Evolutionary conservation across 768 basidiomycete genomes (phyloP).

Genomic region (Macrolepiota dolichaula): DNA sequence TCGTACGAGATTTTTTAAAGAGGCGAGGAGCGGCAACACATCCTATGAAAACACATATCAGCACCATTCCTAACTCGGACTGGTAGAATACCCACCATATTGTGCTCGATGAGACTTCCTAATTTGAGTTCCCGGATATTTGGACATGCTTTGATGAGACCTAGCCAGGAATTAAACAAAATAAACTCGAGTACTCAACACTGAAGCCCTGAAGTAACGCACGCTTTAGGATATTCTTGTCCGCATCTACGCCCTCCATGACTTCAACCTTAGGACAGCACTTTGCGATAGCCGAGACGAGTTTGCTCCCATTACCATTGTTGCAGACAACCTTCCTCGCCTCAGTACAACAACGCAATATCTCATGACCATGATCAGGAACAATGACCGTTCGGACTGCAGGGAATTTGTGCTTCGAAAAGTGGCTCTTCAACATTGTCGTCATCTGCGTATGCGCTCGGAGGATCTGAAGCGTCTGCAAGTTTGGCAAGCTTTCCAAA

Average conservation of each 20-base stretch:
- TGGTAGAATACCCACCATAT: background rate
- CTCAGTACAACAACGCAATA: slow-evolving; percentile 26
- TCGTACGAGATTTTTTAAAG: background rate
- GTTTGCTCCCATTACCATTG: slow-evolving; percentile 20
- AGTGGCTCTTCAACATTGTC: slow-evolving; percentile 20
- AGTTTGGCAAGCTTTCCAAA: slow-evolving; percentile 23
- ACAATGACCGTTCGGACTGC: slow-evolving; percentile 23
- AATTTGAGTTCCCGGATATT: slow-evolving; percentile 1
- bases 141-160: background rate
- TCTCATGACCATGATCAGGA: slow-evolving; percentile 26
- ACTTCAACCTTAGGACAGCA: slow-evolving; percentile 23
- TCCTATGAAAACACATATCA: background rate
- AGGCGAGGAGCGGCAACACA: background rate
- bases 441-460: slow-evolving; percentile 30
- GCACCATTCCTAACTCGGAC: background rate
- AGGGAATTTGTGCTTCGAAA: slow-evolving; percentile 19
- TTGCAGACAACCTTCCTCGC: slow-evolving; percentile 21
- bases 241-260: slow-evolving; percentile 17
- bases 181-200: background rate
- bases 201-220: background rate
- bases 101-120: background rate
- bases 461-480: slow-evolving; percentile 27
- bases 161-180: background rate
- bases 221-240: slow-evolving; percentile 20
- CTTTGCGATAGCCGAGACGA: slow-evolving; percentile 20